Evolutionary conservation across 768 basidiomycete species (phyloP), one percentile per base, ranked within the genome.

Genomic region (Lactarius tabidus): DNA sequence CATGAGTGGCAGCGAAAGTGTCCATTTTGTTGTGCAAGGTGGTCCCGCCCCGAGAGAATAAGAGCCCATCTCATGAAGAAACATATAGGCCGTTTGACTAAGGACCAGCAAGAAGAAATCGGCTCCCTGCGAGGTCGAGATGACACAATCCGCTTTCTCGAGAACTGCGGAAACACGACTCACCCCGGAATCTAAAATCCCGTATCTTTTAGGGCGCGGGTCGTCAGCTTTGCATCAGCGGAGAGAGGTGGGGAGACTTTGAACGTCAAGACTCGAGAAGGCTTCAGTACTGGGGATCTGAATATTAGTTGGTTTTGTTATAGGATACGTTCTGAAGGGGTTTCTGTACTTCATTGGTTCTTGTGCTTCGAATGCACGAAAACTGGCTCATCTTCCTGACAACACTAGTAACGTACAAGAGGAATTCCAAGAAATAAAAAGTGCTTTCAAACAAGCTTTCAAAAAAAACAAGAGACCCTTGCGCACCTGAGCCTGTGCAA

Each of bases 21-120:
- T 23, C 57, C 57, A 29, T 29, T 64, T 23, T 64, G 63, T 10
- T 14, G 0, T 12, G 1, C 1, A 17, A 33, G 28, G 15, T 64
- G 63, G 63, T 58, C 57, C 17, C 63, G 63, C 29, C 35, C 63
- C 6, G 57, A 52, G 8, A 52, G 18, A 38, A 64, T 64, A 23
- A 53, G 39, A 15, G 9, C 1, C 5, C 63, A 64, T 43, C 48
- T 59, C n/a, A 23, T 51, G 33, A 14, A 9, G 23, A 3, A 12
- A n/a, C 63, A 64, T 20, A 3, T 18, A 29, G 8, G 26, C 8
- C n/a, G 17, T 26, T 53, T 64, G 36, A 59, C 38, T 1, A 15
- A 59, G 6, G 51, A 53, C 10, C 38, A 28, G 5, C 29, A 23
- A 17, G 20, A 17, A 53, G 23, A 33, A 31, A 28, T 64, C 33